These are phyloP conservation scores for Cavenderia fasciculata DNA, from an alignment of 78 protist genomes.

Conservation along the genomic window DNA sequence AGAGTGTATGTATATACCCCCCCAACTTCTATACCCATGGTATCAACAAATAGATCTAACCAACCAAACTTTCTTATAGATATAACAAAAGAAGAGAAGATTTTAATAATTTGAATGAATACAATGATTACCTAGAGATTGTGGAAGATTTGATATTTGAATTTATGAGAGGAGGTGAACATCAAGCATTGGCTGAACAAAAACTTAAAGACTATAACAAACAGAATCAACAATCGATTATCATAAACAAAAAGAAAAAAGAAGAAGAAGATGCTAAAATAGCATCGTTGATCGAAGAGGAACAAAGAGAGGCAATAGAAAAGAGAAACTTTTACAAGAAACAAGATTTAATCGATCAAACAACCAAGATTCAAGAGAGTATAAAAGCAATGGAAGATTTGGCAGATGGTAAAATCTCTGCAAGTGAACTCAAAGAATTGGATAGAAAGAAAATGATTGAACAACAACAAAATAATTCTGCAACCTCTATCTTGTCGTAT, in stretches of 20 bases:
- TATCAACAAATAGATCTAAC: neutral
- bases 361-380: neutral
- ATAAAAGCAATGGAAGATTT: constrained; percentile 52
- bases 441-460: constrained; percentile 36
- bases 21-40: neutral
- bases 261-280: constrained; percentile 40
- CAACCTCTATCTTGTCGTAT: neutral
- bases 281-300: constrained; percentile 1
- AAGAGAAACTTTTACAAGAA: constrained; percentile 6
- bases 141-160: constrained; percentile 54
- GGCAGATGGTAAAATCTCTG: constrained; percentile 64
- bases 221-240: constrained; percentile 41
- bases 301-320: neutral
- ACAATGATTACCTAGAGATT: constrained; percentile 60
- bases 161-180: constrained; percentile 27
- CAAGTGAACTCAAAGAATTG: constrained; percentile 36
- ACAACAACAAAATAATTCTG: neutral
- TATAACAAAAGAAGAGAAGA: constrained; percentile 47
- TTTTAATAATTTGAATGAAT: constrained; percentile 11
- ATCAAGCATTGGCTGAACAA: neutral
- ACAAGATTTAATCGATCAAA: constrained; percentile 36
- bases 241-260: constrained; percentile 8
- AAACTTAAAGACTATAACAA: constrained; percentile 48
- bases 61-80: neutral
- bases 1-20: constrained; percentile 3